A percentile compares a stretch with the other conserved stretches of the same genome.
These are phyloP conservation scores for Stygiomarasmius scandens DNA, from an alignment of 1,284 basidiomycete species.

Conservation along the genomic window DNA sequence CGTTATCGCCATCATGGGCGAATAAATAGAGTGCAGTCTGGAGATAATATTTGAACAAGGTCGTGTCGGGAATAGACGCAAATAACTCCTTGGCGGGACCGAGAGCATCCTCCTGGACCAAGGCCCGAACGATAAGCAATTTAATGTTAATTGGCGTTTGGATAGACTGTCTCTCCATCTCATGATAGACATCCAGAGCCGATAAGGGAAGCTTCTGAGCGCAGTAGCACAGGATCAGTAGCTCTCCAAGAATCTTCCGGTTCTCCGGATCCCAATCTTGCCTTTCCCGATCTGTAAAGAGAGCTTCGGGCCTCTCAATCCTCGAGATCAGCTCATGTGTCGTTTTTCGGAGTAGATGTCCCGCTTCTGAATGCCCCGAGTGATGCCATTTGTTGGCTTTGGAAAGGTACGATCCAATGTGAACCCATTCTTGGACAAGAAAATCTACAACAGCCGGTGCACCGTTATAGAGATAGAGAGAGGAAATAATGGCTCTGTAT, in stretches of 20 bases:
- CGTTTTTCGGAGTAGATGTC: conserved; percentile 33
- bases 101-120: conserved; percentile 44
- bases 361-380: conserved; percentile 13
- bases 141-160: conserved; percentile 30
- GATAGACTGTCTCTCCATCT: conserved; percentile 42
- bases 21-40: conserved; percentile 54
- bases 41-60: conserved; percentile 33
- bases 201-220: conserved; percentile 33
- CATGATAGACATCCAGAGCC: conserved; percentile 46
- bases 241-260: conserved; percentile 35
- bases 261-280: conserved; percentile 27
- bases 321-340: conserved; percentile 34
- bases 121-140: conserved; percentile 44
- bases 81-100: conserved; percentile 49
- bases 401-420: conserved; percentile 35
- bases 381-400: conserved; percentile 16
- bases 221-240: conserved; percentile 45
- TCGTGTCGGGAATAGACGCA: conserved; percentile 25
- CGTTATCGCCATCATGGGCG: conserved; percentile 52
- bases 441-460: conserved; percentile 45
- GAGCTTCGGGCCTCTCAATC: conserved; percentile 37
- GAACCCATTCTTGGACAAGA: conserved; percentile 45
- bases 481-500: conserved; percentile 45
- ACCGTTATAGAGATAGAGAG: conserved; percentile 38
- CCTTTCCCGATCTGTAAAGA: conserved; percentile 33